phyloP scores from a whole-genome alignment of 2,329 filamentous ascomycete species.

The Hypoxylon sp. region DNA sequence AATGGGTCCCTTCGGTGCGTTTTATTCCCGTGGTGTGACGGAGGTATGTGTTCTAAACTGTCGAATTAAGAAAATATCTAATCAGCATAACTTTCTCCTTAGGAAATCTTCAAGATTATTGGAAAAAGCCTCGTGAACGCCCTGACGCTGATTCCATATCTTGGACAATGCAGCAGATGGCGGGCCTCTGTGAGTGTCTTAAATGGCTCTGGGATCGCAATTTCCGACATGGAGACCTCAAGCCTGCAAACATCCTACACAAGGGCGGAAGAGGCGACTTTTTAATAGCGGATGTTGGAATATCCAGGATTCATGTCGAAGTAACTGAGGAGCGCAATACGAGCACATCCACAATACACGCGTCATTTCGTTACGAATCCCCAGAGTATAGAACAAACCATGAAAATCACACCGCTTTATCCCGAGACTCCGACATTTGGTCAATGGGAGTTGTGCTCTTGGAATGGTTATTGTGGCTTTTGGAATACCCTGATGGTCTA shows the following conservation, averaged over 20 bases:
- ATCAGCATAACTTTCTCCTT: background rate
- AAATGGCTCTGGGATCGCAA: slow-evolving; percentile 19
- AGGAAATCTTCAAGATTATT: slow-evolving; percentile 35
- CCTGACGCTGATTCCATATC: background rate
- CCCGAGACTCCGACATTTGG: slow-evolving; percentile 42
- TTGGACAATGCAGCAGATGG: slow-evolving; percentile 27
- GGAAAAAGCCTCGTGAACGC: background rate
- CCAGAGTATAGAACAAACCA: slow-evolving; percentile 27
- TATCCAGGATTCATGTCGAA: slow-evolving; percentile 34
- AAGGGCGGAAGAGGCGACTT: slow-evolving; percentile 1
- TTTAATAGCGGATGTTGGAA: slow-evolving; percentile 42
- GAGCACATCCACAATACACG: slow-evolving; percentile 16
- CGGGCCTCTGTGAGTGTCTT: slow-evolving; percentile 32
- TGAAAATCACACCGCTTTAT: slow-evolving; percentile 1
- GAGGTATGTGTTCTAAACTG: slow-evolving; percentile 19
- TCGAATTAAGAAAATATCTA: background rate
- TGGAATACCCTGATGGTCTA: slow-evolving; percentile 4
- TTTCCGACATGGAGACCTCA: slow-evolving; percentile 42
- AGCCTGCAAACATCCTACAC: slow-evolving; percentile 41
- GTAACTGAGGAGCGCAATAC: background rate
- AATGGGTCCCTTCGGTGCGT: slow-evolving; percentile 15
- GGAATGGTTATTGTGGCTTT: slow-evolving; percentile 37
- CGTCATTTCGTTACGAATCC: slow-evolving; percentile 21
- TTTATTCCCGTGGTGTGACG: slow-evolving; percentile 41
- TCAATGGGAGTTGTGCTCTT: slow-evolving; percentile 37